Evolutionary conservation across 2,329 filamentous ascomycete genomes (phyloP), one percentile per base, ranked within the genome.

Genomic region (Fusarium protoensiforme): DNA sequence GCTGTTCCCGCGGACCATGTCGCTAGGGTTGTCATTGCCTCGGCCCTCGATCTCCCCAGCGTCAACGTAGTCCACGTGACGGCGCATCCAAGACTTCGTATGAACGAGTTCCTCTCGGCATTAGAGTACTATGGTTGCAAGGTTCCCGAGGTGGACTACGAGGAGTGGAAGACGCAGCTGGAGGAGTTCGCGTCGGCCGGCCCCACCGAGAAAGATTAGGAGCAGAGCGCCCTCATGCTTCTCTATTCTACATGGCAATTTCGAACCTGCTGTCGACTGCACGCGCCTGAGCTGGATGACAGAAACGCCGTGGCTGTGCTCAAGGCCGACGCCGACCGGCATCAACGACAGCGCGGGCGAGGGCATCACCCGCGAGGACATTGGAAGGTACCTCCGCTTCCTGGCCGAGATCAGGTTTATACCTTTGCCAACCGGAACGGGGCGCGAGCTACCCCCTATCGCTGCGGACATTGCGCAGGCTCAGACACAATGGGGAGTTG

Each of bases 1-100:
- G 90, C 92, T 81, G 93, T 97, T 0, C 95, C 96, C 0, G 95
- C 98, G 24, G 90, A 91, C 71, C 94, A 97, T 75, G 95, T 98
- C 29, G 90, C 92, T 1, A 87, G 89, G 22, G 89, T 97, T 13
- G 92, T 97, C 33, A 90, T 94, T 20, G 94, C 95, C 1, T 86
- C 92, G 4, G 58, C 60, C 16, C 54, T 97, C 74, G 88, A 92
- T 78, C 91, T 91, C 1, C 86, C 79, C 33, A 79, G 80, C 6
- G 81, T 86, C 9, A 85, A 88, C 68, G 93, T 97, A 7, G 88
- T 91, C 1, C 94, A 97, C 75, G 91, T 96, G 56, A 97, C 94
- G 2, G 90, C 89, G 4, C 94, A 95, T 80, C 94, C 94, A 3
- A 88, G 94, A 18, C 88, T 96, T 36, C 90, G 90, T 3, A 92